Conservation (phyloP, 805 yeast genomes). For the Starmera caribaea region DNA sequence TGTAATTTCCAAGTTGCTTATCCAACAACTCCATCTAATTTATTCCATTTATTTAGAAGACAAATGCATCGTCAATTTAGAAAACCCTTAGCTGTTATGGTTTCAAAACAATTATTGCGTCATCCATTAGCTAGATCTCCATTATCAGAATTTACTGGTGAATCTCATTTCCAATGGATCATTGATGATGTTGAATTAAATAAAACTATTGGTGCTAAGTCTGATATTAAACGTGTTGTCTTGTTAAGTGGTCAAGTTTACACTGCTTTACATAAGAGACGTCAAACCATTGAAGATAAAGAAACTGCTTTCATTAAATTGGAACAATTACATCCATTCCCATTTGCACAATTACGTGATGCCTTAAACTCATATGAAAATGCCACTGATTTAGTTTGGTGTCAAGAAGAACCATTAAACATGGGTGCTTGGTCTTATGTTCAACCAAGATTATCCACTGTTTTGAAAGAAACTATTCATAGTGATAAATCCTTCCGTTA, state of each 20-base stretch:
- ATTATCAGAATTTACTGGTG: conserved; percentile 79
- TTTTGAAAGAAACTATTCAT: conserved; percentile 66
- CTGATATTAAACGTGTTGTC: conserved; percentile 80
- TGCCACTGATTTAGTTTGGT: conserved; percentile 84
- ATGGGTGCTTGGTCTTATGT: conserved; percentile 85
- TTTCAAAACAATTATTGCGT: conserved; percentile 91
- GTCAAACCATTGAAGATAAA: conserved; percentile 66
- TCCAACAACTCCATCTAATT: conserved; percentile 95
- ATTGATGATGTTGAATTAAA: conserved; percentile 89
- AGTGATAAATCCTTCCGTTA: conserved; percentile 56
- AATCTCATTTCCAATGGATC: conserved; percentile 90
- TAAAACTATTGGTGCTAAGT: conserved; percentile 63
- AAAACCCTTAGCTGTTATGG: conserved; percentile 76
- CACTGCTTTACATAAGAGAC: conserved; percentile 84
- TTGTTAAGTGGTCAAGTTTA: conserved; percentile 89
- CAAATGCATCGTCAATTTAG: conserved; percentile 99
- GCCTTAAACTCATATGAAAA: conserved; percentile 71
- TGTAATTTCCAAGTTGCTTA: conserved; percentile 96
- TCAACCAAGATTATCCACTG: conserved; percentile 74
- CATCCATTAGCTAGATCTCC: conserved; percentile 94
- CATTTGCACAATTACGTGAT: conserved; percentile 88
- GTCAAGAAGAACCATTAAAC: conserved; percentile 98
- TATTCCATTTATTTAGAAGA: conserved; percentile 95
- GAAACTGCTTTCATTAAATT: conserved; percentile 81
- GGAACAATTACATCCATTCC: conserved; percentile 99